Evolutionary conservation across 2,329 filamentous ascomycete genomes (phyloP).

Genomic region (Colletotrichum coccodes): DNA sequence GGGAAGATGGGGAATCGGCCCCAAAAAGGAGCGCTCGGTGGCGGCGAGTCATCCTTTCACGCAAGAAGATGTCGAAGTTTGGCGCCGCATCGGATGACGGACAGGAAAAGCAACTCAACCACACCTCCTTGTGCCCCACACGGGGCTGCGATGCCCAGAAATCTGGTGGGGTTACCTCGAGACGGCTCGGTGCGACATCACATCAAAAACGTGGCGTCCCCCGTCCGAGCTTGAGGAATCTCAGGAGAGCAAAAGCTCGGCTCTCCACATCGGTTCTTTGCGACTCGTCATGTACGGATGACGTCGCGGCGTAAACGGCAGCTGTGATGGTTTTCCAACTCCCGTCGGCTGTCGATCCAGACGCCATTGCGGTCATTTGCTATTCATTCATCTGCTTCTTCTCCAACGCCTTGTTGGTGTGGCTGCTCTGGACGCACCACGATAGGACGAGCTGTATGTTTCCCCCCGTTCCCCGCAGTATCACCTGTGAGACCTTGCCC

Average conservation of each 20-base stretch:
- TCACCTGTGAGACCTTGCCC: background rate
- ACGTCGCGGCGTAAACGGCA: slow-evolving; percentile 9
- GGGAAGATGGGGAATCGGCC: slow-evolving; percentile 7
- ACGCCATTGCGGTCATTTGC: slow-evolving; percentile 19
- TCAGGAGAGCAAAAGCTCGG: background rate
- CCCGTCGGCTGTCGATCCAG: slow-evolving; percentile 23
- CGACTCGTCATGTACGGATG: slow-evolving; percentile 23
- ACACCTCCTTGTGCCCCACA: slow-evolving; percentile 7
- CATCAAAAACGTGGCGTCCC: slow-evolving; percentile 22
- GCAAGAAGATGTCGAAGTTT: slow-evolving; percentile 2
- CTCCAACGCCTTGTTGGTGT: slow-evolving; percentile 21
- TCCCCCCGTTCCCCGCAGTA: background rate
- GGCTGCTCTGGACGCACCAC: slow-evolving; percentile 30
- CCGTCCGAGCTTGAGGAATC: background rate
- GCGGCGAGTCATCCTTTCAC: slow-evolving; percentile 13
- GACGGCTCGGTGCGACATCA: background rate
- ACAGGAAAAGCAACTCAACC: background rate
- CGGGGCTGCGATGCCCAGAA: slow-evolving; percentile 2
- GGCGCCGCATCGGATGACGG: slow-evolving; percentile 19
- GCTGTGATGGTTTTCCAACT: slow-evolving; percentile 32
- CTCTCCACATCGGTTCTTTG: background rate
- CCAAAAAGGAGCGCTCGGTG: slow-evolving; percentile 2
- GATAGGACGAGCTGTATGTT: slow-evolving; percentile 28
- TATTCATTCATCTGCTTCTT: slow-evolving; percentile 27
- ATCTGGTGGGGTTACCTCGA: background rate